Evolutionary conservation across 805 yeast species (phyloP).

Genomic region (Candida montana): DNA sequence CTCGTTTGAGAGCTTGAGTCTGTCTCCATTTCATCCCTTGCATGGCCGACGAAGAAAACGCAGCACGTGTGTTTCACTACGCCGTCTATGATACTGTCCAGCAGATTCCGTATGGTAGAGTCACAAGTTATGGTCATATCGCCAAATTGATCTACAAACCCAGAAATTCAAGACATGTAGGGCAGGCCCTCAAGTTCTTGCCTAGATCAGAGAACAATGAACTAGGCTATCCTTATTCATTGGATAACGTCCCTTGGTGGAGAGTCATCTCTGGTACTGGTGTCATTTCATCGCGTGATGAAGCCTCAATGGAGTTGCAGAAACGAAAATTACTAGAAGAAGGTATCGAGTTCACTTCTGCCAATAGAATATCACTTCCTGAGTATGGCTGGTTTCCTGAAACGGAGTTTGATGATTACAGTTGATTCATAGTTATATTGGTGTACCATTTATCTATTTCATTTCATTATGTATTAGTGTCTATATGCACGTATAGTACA

Average conservation of each 20-base stretch:
- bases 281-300: constrained; percentile 47
- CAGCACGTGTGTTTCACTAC: constrained; percentile 50
- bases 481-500: neutral
- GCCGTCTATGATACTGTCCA: constrained; percentile 53
- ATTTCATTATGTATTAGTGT: neutral
- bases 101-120: constrained; percentile 56
- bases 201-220: constrained; percentile 16
- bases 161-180: constrained; percentile 67
- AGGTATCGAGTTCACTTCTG: constrained; percentile 34
- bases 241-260: constrained; percentile 69
- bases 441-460: too few relatives aligned
- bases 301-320: constrained; percentile 41
- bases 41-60: constrained; percentile 28
- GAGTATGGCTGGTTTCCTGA: constrained; percentile 69
- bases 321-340: constrained; percentile 41
- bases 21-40: neutral
- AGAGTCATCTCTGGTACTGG: constrained; percentile 65
- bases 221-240: constrained; percentile 18
- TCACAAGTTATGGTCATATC: constrained; percentile 72
- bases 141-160: constrained; percentile 62
- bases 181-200: constrained; percentile 58
- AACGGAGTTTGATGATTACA: constrained; percentile 24
- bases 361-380: constrained; percentile 34
- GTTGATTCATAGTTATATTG: constrained; percentile 1
- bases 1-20: constrained; percentile 3